These are phyloP conservation scores for Emmonsiellopsis sp. DNA, from an alignment of 2,329 filamentous ascomycete species.

Conservation along the genomic window DNA sequence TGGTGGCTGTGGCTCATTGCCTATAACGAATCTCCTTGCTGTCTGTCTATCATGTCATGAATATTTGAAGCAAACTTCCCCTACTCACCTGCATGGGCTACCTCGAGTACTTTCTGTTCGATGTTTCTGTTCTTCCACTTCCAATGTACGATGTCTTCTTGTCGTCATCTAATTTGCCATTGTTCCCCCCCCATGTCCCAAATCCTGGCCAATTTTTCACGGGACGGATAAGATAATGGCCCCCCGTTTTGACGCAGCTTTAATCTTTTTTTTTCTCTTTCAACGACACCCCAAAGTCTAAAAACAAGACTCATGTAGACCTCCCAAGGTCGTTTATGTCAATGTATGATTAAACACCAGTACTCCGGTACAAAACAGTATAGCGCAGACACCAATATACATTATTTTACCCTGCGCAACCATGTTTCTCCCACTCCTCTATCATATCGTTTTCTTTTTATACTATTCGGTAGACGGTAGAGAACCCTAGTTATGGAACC, in stretches of 20 bases:
- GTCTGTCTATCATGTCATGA: neutral
- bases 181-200: neutral
- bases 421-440: neutral
- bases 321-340: neutral
- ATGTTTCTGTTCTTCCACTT: neutral
- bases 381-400: slow-evolving; percentile 1
- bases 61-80: too few relatives aligned
- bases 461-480: neutral
- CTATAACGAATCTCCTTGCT: neutral
- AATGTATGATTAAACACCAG: neutral
- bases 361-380: neutral
- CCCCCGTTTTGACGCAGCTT: neutral
- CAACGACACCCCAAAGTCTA: neutral
- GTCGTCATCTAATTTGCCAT: neutral
- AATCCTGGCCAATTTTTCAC: neutral
- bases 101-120: neutral
- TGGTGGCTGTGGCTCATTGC: neutral
- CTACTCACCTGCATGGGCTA: neutral
- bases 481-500: too few relatives aligned
- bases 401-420: neutral
- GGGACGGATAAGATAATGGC: neutral
- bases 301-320: neutral
- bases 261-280: neutral
- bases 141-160: neutral
- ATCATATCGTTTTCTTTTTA: neutral